Base-by-base conservation (phyloP, 2,329 filamentous ascomycete genomes). In the Orbilia brochopaga region DNA sequence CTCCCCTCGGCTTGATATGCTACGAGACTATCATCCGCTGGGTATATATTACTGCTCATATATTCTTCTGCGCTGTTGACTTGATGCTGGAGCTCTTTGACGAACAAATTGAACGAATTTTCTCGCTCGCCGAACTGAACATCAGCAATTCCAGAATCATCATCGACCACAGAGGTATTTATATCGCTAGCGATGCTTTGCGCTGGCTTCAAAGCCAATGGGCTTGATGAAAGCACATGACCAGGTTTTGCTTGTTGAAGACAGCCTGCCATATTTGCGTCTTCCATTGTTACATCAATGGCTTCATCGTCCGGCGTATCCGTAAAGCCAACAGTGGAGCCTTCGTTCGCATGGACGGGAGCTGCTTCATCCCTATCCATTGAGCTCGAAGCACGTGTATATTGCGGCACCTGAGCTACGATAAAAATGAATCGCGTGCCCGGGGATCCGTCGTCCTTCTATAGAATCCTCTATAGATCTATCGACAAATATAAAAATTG, bases 61-160 rank as follows among this genome's bases (percentile, higher is more conserved):
- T 21, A 17, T 4, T 7, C 23, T 5, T 23, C 46, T 11, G 37
- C 23, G 10, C 15, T n/a, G 13, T n/a, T 23, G 13, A 63, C 59
- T 40, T 56, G 13, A n/a, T 56, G 35, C 15, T 50, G 51, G 11
- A 63, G 42, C 51, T 63, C 59, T 27, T 50, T 55, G 1, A 56
- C 40, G 48, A 63, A 63, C 1, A 21, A 21, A 19, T 63, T 37
- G n/a, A 63, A 63, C 1, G 15, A 15, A 23, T 23, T n/a, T 30
- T 62, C 30, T 4, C 21, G 2, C 17, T 42, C n/a, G 21, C 2
- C 11, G 21, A 46, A 21, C 23, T 27, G 3, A 32, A 8, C 8
- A 32, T 32, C 27, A 8, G 4, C 27, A 32, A 32, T 3, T 32
- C 27, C 27, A 3, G 27, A 32, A 8, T 32, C 27, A 32, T 32